Percentiles rank a stretch among this genome's conserved stretches.
These are phyloP conservation scores for Fomitopsis serialis DNA, from an alignment of 768 basidiomycete species.

Conservation along the genomic window DNA sequence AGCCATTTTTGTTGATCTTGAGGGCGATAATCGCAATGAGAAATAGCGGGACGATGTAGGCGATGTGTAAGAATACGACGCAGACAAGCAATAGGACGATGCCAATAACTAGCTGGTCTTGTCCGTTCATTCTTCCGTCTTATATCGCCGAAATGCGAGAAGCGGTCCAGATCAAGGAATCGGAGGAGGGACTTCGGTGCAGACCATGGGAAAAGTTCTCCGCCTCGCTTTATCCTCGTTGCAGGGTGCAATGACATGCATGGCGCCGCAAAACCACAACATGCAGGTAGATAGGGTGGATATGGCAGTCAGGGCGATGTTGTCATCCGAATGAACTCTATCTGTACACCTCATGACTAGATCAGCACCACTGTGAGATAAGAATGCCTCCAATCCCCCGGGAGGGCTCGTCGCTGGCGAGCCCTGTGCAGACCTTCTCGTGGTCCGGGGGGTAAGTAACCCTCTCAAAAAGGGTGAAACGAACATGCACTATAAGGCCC, in stretches of 20 bases:
- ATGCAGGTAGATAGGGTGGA: background rate
- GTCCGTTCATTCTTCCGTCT: background rate
- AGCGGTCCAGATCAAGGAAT: background rate
- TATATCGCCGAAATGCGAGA: background rate
- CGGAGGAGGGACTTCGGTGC: too few species aligned
- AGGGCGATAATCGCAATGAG: background rate
- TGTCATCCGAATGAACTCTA: too few species aligned
- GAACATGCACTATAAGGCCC: too few species aligned
- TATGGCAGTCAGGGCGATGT: too few species aligned
- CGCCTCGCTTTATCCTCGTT: slow-evolving; percentile 1
- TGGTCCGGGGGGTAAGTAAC: too few species aligned
- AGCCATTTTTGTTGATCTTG: too few species aligned
- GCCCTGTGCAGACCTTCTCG: too few species aligned
- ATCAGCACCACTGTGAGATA: too few species aligned
- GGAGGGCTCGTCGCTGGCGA: too few species aligned
- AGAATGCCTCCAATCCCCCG: too few species aligned
- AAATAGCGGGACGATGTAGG: background rate
- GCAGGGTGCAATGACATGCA: background rate
- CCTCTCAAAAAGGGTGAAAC: too few species aligned
- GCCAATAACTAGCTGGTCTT: background rate
- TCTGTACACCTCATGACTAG: too few species aligned
- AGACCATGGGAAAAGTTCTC: background rate
- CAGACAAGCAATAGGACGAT: background rate
- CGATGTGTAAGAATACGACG: background rate
- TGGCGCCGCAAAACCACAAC: background rate